Conservation (phyloP, 1,284 basidiomycete genomes). For the Ganoderma multipileum region DNA sequence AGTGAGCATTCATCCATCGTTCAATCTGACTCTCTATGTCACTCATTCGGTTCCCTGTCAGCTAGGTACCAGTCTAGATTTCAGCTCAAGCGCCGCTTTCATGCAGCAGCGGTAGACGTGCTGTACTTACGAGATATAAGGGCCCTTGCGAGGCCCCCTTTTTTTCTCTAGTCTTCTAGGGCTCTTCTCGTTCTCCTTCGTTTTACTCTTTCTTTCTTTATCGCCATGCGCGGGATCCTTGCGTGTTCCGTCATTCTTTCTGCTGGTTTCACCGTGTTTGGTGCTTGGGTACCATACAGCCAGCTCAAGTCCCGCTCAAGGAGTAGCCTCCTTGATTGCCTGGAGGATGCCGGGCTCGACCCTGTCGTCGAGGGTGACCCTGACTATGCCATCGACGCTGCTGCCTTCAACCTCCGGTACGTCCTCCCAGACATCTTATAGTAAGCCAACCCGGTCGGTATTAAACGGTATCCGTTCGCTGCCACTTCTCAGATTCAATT, state of each 20-base stretch:
- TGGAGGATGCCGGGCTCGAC: constrained; percentile 10
- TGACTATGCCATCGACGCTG: constrained; percentile 11
- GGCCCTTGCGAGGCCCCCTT: neutral
- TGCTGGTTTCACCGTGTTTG: constrained; percentile 2
- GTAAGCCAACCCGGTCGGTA: neutral
- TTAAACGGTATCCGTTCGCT: too few relatives aligned
- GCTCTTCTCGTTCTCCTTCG: neutral
- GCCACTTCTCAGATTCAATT: constrained; percentile 1
- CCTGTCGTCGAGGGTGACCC: constrained; percentile 17
- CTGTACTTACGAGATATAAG: neutral
- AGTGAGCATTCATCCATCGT: neutral
- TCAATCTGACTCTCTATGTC: neutral
- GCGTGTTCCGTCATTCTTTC: constrained; percentile 12
- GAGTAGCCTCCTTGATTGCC: constrained; percentile 10
- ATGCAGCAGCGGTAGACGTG: neutral
- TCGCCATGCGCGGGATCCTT: constrained; percentile 12
- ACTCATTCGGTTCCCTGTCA: neutral
- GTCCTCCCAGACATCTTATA: neutral
- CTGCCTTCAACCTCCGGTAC: constrained; percentile 20
- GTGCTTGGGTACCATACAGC: constrained; percentile 12
- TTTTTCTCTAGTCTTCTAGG: neutral
- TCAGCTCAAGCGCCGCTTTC: neutral
- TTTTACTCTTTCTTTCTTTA: neutral
- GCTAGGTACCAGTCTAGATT: neutral
- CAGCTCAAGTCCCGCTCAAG: constrained; percentile 8